Base-by-base conservation (phyloP, 1,284 basidiomycete genomes). In the Gomphus sp. region DNA sequence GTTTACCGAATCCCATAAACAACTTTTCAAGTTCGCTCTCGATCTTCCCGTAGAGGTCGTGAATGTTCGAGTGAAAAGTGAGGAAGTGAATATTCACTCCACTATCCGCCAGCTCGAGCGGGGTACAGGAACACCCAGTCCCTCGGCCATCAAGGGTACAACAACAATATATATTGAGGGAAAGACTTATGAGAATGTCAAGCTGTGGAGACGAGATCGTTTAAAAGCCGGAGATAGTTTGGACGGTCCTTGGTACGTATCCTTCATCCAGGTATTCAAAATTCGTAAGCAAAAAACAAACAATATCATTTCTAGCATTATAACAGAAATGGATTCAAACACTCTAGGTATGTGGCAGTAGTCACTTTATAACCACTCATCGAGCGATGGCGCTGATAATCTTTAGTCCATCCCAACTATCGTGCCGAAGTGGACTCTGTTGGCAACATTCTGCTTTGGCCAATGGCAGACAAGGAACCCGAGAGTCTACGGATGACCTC, bases 401-500 rank as follows among this genome's bases (percentile, higher is more conserved):
- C 39, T 67, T 69, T n/a, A 25, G 60, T 61, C 36, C 50, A 52
- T 52, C 22, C 31, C 3, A 25, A 52, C 33, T 66, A 70, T 52
- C 63, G 65, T 37, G 69, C 68, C 12, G 68, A 69, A 49, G 65
- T 71, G 31, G 69, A 71, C 56, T 51, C 61, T 49, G 63, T 66
- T 41, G 68, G 65, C 6, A 71, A 69, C 56, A 67, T 71, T 36
- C 62, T 71, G 8, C 65, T 71, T 36, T 71, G 69, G 69, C 66
- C 66, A 44, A 49, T 22, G 49, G 7, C 3, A 6, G 18, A 37
- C 31, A 22, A 39, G 14, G 52, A 22, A 54, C 7, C 33, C 8
- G 34, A 18, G 18, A 28, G 7, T 64, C 45, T 66, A 12, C 9
- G 36, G 36, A 37, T 37, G 9, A 4, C 36, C 11, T 37, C 36